These are phyloP conservation scores for Dactylellina leptospora DNA, from an alignment of 2,329 filamentous ascomycete genomes.

Conservation along the genomic window DNA sequence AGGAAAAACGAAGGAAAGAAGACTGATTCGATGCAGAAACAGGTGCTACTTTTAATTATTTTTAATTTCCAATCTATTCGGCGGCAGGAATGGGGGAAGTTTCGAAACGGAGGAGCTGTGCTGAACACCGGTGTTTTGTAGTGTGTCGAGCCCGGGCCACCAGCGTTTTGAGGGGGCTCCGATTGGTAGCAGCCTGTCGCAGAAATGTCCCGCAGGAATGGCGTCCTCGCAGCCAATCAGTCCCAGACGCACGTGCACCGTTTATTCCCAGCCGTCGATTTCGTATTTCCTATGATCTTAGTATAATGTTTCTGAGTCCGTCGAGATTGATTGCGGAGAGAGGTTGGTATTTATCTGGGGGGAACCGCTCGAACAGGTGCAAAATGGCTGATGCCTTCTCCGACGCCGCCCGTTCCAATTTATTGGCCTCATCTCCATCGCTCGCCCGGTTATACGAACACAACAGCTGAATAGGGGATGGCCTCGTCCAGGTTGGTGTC, in stretches of 20 bases:
- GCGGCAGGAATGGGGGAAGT: not conserved
- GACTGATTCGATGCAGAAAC: not conserved
- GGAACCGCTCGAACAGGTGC: too few relatives aligned
- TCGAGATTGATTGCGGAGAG: too few relatives aligned
- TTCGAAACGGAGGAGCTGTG: constrained; percentile 9
- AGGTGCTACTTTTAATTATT: too few relatives aligned
- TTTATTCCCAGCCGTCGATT: not conserved
- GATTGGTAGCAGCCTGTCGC: not conserved
- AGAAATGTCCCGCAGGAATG: not conserved
- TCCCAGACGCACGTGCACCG: not conserved
- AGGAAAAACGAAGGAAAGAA: not conserved
- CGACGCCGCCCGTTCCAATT: too few relatives aligned
- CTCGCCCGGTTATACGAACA: not conserved
- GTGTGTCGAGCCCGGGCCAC: not conserved
- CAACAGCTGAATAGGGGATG: not conserved
- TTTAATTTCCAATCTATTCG: not conserved
- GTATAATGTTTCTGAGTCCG: too few relatives aligned
- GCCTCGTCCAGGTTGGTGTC: not conserved
- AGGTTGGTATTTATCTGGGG: too few relatives aligned
- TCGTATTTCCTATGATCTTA: too few relatives aligned
- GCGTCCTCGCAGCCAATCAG: not conserved
- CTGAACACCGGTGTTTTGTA: not conserved
- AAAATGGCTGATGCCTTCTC: too few relatives aligned
- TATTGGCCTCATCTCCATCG: not conserved
- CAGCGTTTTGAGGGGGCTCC: constrained; percentile 12